Base-by-base conservation (phyloP, 805 yeast species). In the Candida loeiensis region DNA sequence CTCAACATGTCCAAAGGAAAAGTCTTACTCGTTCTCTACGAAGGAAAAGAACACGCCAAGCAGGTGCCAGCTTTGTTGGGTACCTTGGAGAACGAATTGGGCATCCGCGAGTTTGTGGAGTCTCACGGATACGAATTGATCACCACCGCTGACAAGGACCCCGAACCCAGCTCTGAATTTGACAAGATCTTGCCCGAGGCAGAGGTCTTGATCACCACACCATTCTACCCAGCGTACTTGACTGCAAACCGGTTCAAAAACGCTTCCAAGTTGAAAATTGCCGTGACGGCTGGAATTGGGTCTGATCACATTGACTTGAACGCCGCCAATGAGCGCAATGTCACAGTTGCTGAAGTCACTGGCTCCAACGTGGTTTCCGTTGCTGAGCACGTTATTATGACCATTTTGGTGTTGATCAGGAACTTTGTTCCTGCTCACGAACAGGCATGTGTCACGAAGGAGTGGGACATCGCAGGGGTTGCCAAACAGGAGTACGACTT, bases 231-330 rank as follows among this genome's bases (percentile, higher is more conserved):
- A 4, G 91, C 81, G 26, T 85, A 85, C 61, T 71, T 85, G 58
- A 76, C 82, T 40, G 69, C 71, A 44, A 82, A 79, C 51, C 73
- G 91, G 53, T 73, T 85, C 47, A 78, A 67, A 36, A 74, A 76
- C 55, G 90, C 91, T 24, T 79, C 80, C 58, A 82, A 81, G 39
- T 73, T 85, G 62, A 83, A 82, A 67, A 56, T 82, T 37, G 68
- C 80, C 45, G 71, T 83, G 50, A 85, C 90, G 36, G 95, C 95
- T 7, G 95, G 93, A 51, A 89, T 85, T 44, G 95, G 95, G 9
- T 80, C 88, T 15, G 93, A 85, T 58, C 93, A 85, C 62, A 71
- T 84, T 46, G 91, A 84, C 55, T 71, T 85, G 52, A 73, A 73
- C 49, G 84, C 84, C 51, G 80, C 86, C 48, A 76, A 79, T 50